Evolutionary conservation across 768 basidiomycete species (phyloP), one percentile per base, ranked within the genome.

Genomic region (Mycena pura): DNA sequence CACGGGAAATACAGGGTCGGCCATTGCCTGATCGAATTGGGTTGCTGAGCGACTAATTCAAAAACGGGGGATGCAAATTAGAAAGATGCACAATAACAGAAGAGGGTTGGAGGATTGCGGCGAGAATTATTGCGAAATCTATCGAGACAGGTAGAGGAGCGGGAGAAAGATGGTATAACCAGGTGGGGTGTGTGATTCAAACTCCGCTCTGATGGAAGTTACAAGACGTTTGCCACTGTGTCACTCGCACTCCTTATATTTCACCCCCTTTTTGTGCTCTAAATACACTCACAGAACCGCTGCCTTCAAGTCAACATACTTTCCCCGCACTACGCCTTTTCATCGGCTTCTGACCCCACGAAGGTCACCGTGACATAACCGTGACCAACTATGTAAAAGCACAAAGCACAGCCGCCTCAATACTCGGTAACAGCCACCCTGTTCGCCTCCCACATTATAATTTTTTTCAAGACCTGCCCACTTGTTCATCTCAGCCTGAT

Each of bases 1-100:
- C 59, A 86, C 82, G 73, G 80, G 61, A 60, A 58, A 60, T 49
- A 60, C 55, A 57, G 65, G 6, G 54, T 57, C 48, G 24, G 44
- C 6, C 62, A 63, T 63, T 49, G 55, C 13, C 52, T 55, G 48
- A 63, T 46, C 24, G 56, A 53, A 60, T 60, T 11, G 29, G 38
- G 24, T 31, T n/a, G 34, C 29, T 47, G 28, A 39, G 55, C 40
- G 13, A 24, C 24, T 44, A 19, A 27, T 40, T 14, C 28, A 19
- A 48, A 21, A 60, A 36, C 13, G 27, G 29, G 46, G 25, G 19
- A 31, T 8, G 15, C 32, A 65, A 66, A 66, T 62, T 62, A 52
- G 51, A 55, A 44, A 58, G 56, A 19, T 39, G 31, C 57, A 65
- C 54, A 65, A 31, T 25, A 61, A 19, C 11, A 17, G 39, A 22